phyloP scores from a whole-genome alignment of 2,329 filamentous ascomycete genomes.

The Bisporella sp. region DNA sequence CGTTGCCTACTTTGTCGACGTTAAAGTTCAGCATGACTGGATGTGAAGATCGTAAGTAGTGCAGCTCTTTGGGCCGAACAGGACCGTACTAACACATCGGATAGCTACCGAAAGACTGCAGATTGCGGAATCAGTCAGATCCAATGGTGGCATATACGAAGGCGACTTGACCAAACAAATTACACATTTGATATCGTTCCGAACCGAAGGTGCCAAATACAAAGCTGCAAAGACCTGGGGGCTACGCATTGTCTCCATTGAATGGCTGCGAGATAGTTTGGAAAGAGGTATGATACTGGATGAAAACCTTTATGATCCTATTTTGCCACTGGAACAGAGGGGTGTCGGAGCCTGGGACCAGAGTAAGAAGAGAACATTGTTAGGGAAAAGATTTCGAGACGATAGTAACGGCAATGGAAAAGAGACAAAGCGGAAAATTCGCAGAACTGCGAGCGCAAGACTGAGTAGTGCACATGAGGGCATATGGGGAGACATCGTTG shows the following conservation, averaged over 20 bases:
- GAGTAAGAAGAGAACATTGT: slow-evolving; percentile 37
- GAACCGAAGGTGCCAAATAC: slow-evolving; percentile 83
- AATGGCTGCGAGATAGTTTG: slow-evolving; percentile 81
- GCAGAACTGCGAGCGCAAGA: slow-evolving; percentile 81
- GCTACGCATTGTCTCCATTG: slow-evolving; percentile 69
- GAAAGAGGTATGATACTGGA: slow-evolving; percentile 86
- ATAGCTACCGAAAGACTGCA: slow-evolving; percentile 58
- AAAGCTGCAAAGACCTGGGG: slow-evolving; percentile 78
- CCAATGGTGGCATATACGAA: slow-evolving; percentile 74
- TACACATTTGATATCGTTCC: slow-evolving; percentile 78
- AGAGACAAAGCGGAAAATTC: slow-evolving; percentile 69
- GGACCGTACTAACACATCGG: slow-evolving; percentile 17
- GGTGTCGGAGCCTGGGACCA: slow-evolving; percentile 71
- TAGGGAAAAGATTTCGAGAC: slow-evolving; percentile 55
- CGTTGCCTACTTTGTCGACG: slow-evolving; percentile 55
- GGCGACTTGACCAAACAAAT: slow-evolving; percentile 81
- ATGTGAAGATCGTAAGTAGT: slow-evolving; percentile 57
- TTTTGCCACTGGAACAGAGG: slow-evolving; percentile 60
- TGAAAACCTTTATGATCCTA: slow-evolving; percentile 76
- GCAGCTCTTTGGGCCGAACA: slow-evolving; percentile 7
- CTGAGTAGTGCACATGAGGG: slow-evolving; percentile 71
- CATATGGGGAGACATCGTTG: slow-evolving; percentile 87
- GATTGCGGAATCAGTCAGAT: slow-evolving; percentile 58
- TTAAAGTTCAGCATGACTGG: slow-evolving; percentile 63
- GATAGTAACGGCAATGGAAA: slow-evolving; percentile 37